phyloP scores from a whole-genome alignment of 441 rosid genomes.

The Oxalis stricta region DNA sequence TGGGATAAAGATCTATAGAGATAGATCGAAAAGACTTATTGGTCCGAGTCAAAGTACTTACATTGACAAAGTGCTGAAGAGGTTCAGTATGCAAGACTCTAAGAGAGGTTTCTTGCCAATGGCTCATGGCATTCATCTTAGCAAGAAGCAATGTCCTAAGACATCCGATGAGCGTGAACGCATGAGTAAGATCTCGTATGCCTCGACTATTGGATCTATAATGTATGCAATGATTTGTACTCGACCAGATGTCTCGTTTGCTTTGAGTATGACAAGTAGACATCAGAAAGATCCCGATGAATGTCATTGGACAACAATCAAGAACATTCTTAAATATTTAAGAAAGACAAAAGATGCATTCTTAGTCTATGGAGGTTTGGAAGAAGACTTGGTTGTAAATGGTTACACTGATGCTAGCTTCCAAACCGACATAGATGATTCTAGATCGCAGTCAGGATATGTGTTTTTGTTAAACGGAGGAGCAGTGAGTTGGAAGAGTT shows the following conservation, averaged over 20 bases:
- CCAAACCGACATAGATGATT: slow-evolving; percentile 1
- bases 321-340: slow-evolving; percentile 8
- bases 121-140: too few species aligned
- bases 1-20: too few species aligned
- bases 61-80: too few species aligned
- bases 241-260: too few species aligned
- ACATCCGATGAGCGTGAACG: neutral
- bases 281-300: neutral
- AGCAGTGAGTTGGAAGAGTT: slow-evolving; percentile 6
- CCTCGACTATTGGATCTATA: neutral
- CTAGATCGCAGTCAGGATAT: neutral
- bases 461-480: slow-evolving; percentile 3
- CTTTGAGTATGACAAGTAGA: neutral
- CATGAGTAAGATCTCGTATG: neutral
- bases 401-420: neutral
- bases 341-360: slow-evolving; percentile 4
- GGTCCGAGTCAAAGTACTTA: too few species aligned
- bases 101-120: too few species aligned
- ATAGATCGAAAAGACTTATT: too few species aligned
- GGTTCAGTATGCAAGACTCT: too few species aligned
- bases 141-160: neutral
- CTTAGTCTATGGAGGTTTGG: slow-evolving; percentile 3
- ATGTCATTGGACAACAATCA: neutral
- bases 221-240: too few species aligned
- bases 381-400: neutral